Evolutionary conservation across 768 basidiomycete genomes (phyloP).

Genomic region (Sporobolomyces phaffii): DNA sequence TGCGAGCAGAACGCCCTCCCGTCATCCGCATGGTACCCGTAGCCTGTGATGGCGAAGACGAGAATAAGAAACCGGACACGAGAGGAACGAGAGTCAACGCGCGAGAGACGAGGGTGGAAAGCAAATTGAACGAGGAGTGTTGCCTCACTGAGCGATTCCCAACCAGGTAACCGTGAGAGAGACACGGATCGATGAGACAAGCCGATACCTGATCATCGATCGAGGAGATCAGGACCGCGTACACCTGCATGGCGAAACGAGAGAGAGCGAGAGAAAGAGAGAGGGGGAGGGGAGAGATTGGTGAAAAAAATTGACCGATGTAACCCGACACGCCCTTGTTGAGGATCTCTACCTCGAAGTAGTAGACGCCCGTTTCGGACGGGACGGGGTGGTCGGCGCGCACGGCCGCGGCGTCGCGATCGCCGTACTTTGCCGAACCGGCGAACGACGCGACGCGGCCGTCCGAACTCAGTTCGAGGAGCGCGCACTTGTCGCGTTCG

Average conservation of each 20-base stretch:
- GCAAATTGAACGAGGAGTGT: too few relatives aligned
- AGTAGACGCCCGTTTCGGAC: conserved; percentile 80
- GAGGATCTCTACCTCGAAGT: conserved; percentile 82
- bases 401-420: conserved; percentile 77
- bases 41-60: too few relatives aligned
- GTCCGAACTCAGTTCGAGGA: conserved; percentile 28
- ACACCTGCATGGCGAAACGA: neutral
- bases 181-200: conserved; percentile 64
- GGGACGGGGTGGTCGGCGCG: conserved; percentile 73
- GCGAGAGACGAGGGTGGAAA: too few relatives aligned
- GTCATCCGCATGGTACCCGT: conserved; percentile 91
- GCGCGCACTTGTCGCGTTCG: conserved; percentile 23
- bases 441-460: conserved; percentile 18
- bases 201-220: conserved; percentile 64
- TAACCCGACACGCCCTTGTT: conserved; percentile 70
- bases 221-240: neutral
- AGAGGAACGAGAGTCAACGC: too few relatives aligned
- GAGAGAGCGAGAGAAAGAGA: conserved; percentile 1
- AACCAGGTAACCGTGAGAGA: conserved; percentile 78
- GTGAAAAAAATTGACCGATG: conserved; percentile 59
- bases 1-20: conserved; percentile 70
- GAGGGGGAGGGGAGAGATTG: too few relatives aligned
- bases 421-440: conserved; percentile 49
- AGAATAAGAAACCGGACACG: too few relatives aligned
- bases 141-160: conserved; percentile 51